Evolutionary conservation across 2,329 filamentous ascomycete genomes (phyloP).

Genomic region (Fusarium subglutinans): DNA sequence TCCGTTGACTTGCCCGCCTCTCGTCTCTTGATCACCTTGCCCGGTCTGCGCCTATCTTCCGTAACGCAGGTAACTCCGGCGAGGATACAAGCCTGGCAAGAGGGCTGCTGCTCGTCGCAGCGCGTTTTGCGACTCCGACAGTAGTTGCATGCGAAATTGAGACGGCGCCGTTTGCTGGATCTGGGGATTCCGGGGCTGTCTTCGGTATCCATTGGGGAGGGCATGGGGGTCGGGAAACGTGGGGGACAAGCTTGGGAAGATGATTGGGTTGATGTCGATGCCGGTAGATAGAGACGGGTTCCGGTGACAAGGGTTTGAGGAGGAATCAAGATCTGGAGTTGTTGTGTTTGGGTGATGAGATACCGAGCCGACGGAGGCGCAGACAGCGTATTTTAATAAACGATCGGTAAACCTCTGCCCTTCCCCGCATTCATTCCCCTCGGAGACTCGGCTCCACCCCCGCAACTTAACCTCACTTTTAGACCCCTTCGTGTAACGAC

Average conservation of each 20-base stretch:
- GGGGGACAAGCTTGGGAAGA: not conserved
- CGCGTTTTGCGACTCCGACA: conserved; percentile 10
- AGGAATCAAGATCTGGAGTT: not conserved
- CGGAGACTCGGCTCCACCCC: conserved; percentile 21
- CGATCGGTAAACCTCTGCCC: not conserved
- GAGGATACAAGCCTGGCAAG: conserved; percentile 2
- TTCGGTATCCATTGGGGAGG: conserved; percentile 13
- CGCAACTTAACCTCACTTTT: not conserved
- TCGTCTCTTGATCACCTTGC: not conserved
- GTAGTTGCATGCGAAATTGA: conserved; percentile 21
- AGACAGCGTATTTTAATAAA: not conserved
- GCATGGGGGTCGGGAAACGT: conserved; percentile 1
- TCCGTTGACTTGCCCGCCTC: conserved; percentile 5
- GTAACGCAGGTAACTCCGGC: not conserved
- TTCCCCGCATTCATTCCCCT: conserved; percentile 7
- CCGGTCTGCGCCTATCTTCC: conserved; percentile 1
- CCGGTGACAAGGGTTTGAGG: not conserved
- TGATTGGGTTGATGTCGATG: not conserved
- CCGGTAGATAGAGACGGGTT: not conserved
- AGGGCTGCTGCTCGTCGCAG: not conserved
- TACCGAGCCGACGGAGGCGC: conserved; percentile 16
- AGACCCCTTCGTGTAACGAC: not conserved
- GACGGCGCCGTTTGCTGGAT: not conserved
- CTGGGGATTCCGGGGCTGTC: not conserved
- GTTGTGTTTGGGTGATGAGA: not conserved